phyloP scores from a whole-genome alignment of 2,329 filamentous ascomycete genomes.

The Pseudogymnoascus sp. region DNA sequence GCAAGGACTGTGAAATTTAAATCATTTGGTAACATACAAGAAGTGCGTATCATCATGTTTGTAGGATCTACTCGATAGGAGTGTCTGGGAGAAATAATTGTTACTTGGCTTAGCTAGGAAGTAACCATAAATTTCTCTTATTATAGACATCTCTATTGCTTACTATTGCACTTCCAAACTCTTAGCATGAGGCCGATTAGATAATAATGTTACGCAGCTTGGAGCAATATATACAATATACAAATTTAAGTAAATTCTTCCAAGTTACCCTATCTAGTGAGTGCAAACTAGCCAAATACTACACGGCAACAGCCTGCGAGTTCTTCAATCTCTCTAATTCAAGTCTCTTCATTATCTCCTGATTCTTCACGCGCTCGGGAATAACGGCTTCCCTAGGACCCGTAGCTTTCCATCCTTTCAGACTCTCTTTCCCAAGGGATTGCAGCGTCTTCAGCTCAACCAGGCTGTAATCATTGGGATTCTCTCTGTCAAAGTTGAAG shows the following conservation, averaged over 20 bases:
- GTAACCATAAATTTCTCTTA: background rate
- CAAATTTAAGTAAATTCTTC: background rate
- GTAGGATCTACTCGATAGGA: background rate
- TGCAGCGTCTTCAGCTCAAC: conserved; percentile 44
- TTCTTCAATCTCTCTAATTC: conserved; percentile 30
- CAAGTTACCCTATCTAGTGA: background rate
- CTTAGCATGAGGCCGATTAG: background rate
- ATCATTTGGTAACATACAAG: background rate
- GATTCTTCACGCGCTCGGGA: conserved; percentile 37
- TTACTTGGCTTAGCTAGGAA: background rate
- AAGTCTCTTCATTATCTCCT: conserved; percentile 35
- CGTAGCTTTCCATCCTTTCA: conserved; percentile 40
- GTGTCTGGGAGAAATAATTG: background rate
- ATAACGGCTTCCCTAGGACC: conserved; percentile 35
- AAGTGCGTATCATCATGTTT: background rate
- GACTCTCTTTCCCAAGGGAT: conserved; percentile 35
- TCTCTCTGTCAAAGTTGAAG: conserved; percentile 41
- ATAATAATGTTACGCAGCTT: background rate
- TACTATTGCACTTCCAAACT: background rate
- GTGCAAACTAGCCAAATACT: background rate
- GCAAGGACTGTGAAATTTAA: background rate
- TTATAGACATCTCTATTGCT: background rate
- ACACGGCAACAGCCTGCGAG: background rate
- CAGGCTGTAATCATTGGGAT: conserved; percentile 34
- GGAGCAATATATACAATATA: background rate